Conservation (phyloP, 2,329 filamentous ascomycete species). For the Calonectria pauciramosa region DNA sequence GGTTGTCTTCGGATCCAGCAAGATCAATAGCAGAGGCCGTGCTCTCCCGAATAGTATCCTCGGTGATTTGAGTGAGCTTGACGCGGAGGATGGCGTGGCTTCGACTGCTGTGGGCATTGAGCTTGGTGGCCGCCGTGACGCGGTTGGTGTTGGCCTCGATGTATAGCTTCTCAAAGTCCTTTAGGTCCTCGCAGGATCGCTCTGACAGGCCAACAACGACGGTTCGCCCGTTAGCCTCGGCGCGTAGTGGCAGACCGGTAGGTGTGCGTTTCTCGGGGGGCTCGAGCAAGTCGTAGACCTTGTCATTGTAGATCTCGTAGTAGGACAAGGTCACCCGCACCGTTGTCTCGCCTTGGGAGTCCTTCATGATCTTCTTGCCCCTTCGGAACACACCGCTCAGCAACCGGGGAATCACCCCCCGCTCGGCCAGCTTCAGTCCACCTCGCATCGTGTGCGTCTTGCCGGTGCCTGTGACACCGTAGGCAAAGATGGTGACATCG, state of each 20-base stretch:
- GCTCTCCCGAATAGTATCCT: constrained; percentile 78
- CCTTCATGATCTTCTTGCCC: constrained; percentile 87
- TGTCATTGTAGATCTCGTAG: constrained; percentile 98
- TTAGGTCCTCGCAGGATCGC: constrained; percentile 83
- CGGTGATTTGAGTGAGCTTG: constrained; percentile 83
- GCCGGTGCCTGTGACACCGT: constrained; percentile 92
- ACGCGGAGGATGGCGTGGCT: constrained; percentile 94
- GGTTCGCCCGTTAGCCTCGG: constrained; percentile 89
- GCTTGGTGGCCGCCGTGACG: constrained; percentile 90
- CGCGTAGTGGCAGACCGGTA: constrained; percentile 83
- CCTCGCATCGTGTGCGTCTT: constrained; percentile 98
- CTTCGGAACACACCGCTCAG: constrained; percentile 89
- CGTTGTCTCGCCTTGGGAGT: constrained; percentile 76
- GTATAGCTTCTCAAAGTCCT: constrained; percentile 91
- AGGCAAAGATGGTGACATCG: constrained; percentile 91
- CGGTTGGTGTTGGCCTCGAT: constrained; percentile 93
- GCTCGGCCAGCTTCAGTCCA: constrained; percentile 85
- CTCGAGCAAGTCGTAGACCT: constrained; percentile 92
- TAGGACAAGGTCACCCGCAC: constrained; percentile 87
- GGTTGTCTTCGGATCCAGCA: constrained; percentile 95
- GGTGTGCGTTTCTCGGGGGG: constrained; percentile 87
- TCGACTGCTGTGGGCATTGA: constrained; percentile 91
- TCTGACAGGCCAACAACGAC: constrained; percentile 90
- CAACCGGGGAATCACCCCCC: constrained; percentile 88
- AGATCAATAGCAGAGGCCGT: constrained; percentile 95